Percentiles rank a stretch among this genome's conserved stretches.
These are phyloP conservation scores for Mucor velutinosus DNA, from an alignment of 371 early-diverging fungal species.

Conservation along the genomic window DNA sequence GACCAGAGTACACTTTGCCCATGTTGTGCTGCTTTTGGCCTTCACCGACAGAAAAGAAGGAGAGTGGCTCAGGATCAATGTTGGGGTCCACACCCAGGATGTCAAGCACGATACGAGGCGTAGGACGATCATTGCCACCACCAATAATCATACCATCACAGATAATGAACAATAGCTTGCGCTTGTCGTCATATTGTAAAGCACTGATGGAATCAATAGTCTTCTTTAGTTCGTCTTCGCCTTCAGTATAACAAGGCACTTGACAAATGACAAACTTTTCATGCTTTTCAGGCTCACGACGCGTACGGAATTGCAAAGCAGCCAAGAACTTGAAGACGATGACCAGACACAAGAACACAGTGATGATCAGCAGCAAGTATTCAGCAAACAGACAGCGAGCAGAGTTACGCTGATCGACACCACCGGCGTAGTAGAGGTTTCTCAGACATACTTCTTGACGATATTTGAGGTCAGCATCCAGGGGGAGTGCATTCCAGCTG, in stretches of 20 bases:
- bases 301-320: conserved; percentile 76
- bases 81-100: conserved; percentile 81
- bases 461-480: conserved; percentile 29
- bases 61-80: conserved; percentile 82
- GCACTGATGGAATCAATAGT: conserved; percentile 74
- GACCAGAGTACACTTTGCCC: conserved; percentile 91
- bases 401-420: conserved; percentile 80
- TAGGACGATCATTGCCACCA: conserved; percentile 87
- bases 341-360: conserved; percentile 76
- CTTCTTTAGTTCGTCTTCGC: conserved; percentile 70
- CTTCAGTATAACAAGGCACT: conserved; percentile 87
- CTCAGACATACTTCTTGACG: conserved; percentile 66
- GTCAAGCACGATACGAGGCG: conserved; percentile 87
- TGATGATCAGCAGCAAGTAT: conserved; percentile 77
- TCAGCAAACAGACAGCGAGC: conserved; percentile 81
- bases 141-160: conserved; percentile 90
- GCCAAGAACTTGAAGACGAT: conserved; percentile 90
- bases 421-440: conserved; percentile 80
- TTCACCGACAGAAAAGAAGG: conserved; percentile 88
- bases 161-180: conserved; percentile 80
- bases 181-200: conserved; percentile 69
- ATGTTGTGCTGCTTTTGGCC: conserved; percentile 85
- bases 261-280: conserved; percentile 93
- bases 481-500: conserved; percentile 48
- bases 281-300: conserved; percentile 79